A percentile compares a stretch with the other conserved stretches of the same genome.
Evolutionary conservation across 192 early-diverging fungal species (phyloP).

Genomic region (Gaertneriomyces sp.): DNA sequence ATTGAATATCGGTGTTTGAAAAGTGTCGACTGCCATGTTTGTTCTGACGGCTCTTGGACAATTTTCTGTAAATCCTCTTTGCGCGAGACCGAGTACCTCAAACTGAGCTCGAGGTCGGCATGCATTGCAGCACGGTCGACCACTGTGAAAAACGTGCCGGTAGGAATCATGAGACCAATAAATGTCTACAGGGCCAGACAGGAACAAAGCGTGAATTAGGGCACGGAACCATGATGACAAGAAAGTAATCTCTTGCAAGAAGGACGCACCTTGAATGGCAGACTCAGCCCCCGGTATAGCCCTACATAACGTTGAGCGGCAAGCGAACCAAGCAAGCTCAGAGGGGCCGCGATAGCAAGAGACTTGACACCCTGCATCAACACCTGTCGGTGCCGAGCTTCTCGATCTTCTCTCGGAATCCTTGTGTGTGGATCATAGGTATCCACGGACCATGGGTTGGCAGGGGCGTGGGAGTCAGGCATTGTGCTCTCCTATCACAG

Average conservation of each 20-base stretch:
- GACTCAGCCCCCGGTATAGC: conserved; percentile 7
- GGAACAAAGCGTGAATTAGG: background rate
- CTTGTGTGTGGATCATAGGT: conserved; percentile 4
- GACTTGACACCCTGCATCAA: conserved; percentile 11
- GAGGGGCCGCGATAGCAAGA: conserved; percentile 4
- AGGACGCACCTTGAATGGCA: conserved; percentile 13
- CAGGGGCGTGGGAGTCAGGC: too few relatives aligned
- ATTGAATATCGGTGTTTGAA: conserved; percentile 10
- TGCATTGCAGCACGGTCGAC: conserved; percentile 17
- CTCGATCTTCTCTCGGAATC: background rate
- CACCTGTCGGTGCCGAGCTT: conserved; percentile 12
- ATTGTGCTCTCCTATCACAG: too few relatives aligned
- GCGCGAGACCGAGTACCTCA: conserved; percentile 10
- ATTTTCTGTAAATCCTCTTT: background rate
- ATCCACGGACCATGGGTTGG: background rate
- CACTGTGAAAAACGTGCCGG: conserved; percentile 14
- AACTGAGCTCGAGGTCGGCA: conserved; percentile 6
- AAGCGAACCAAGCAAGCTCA: background rate
- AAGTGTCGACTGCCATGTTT: background rate
- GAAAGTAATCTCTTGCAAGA: background rate
- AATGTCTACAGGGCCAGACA: conserved; percentile 6
- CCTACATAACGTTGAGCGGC: conserved; percentile 1
- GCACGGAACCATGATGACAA: background rate
- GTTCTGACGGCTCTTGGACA: background rate
- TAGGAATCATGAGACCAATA: conserved; percentile 18